Conservation (phyloP, 305 asterid species). For the Solanum hybrid region DNA sequence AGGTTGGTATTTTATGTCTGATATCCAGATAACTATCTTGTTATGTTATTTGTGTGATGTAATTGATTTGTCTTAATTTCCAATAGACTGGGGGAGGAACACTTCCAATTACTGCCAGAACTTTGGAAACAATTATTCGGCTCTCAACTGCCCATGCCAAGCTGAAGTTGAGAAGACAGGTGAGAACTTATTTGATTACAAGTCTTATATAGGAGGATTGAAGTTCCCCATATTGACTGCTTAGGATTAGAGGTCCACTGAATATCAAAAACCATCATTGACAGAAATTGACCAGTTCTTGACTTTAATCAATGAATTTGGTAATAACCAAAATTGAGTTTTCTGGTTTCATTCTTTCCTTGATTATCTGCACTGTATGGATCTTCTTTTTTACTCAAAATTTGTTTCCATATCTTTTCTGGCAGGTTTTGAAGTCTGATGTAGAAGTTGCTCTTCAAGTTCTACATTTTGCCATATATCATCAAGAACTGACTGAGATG, state of each 20-base stretch:
- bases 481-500: constrained; percentile 97
- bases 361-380: background rate
- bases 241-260: background rate
- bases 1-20: constrained; percentile 36
- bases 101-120: constrained; percentile 96
- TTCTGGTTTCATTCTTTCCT: background rate
- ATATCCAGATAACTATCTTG: constrained; percentile 1
- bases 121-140: constrained; percentile 89
- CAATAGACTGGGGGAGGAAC: constrained; percentile 78
- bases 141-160: constrained; percentile 98
- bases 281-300: background rate
- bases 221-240: background rate
- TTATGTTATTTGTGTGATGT: background rate
- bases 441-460: constrained; percentile 91
- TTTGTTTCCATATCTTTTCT: constrained; percentile 4
- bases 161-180: constrained; percentile 85
- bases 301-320: background rate
- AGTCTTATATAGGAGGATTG: background rate
- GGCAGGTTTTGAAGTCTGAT: constrained; percentile 72
- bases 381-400: constrained; percentile 1
- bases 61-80: background rate
- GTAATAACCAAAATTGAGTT: background rate
- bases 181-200: constrained; percentile 6
- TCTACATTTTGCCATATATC: constrained; percentile 93
- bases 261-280: background rate